Percentiles rank a stretch among this genome's conserved stretches.
phyloP scores from a whole-genome alignment of 345 rosid genomes.

The Mercurialis annua region DNA sequence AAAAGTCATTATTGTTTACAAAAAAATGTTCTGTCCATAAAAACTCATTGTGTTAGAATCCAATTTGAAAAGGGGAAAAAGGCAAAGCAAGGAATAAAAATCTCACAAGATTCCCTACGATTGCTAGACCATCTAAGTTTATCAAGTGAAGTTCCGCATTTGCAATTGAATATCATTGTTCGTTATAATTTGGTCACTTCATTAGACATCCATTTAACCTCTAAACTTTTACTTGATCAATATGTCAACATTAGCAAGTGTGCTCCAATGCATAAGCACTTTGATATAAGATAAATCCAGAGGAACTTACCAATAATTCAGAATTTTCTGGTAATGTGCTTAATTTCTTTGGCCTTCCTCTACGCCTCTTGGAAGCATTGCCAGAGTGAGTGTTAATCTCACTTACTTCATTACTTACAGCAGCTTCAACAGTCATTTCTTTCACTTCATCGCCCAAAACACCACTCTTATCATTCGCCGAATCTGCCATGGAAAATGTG shows the following conservation, averaged over 20 bases:
- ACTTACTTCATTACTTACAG: background rate
- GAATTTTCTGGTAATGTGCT: conserved; percentile 22
- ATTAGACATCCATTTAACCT: background rate
- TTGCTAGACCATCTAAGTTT: background rate
- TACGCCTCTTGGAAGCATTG: conserved; percentile 22
- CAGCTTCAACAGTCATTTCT: background rate
- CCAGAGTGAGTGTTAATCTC: conserved; percentile 3
- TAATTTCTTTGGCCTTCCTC: conserved; percentile 26
- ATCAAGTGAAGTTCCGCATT: background rate
- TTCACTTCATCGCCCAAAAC: background rate
- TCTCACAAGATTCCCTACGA: background rate
- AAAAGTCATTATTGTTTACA: background rate
- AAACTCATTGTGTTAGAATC: background rate
- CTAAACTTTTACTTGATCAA: background rate
- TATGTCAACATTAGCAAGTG: background rate
- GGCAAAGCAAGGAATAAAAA: background rate
- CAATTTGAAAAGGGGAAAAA: background rate
- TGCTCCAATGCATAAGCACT: conserved; percentile 2
- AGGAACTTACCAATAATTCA: conserved; percentile 30
- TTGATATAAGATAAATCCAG: conserved; percentile 11
- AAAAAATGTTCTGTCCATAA: background rate
- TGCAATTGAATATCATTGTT: background rate
- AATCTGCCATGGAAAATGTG: too few relatives aligned
- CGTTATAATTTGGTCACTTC: background rate
- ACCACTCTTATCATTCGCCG: background rate